Percentiles rank a stretch among this genome's conserved stretches.
phyloP scores from a whole-genome alignment of 164 flowering plant species.

The Chimonanthus praecox region DNA sequence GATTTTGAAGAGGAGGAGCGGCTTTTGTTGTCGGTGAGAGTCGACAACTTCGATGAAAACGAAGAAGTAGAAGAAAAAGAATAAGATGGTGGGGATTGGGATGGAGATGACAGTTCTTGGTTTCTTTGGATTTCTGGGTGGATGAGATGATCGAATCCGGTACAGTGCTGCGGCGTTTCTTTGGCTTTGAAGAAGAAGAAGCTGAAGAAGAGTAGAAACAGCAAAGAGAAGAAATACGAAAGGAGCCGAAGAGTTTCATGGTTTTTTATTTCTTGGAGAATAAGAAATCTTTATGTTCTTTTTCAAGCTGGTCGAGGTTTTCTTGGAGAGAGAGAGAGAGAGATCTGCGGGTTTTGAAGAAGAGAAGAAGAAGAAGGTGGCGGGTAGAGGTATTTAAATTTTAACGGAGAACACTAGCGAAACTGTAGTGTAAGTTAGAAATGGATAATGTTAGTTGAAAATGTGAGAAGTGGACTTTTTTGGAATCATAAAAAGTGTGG shows the following conservation, averaged over 20 bases:
- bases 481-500: not conserved
- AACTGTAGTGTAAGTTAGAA: not conserved
- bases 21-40: not conserved
- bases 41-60: not conserved
- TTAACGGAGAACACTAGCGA: not conserved
- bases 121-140: slow-evolving; percentile 7
- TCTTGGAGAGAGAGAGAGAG: no score
- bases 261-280: not conserved
- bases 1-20: slow-evolving; percentile 46
- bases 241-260: slow-evolving; percentile 41
- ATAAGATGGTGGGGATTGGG: not conserved
- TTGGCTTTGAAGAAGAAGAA: slow-evolving; percentile 25
- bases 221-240: slow-evolving; percentile 49
- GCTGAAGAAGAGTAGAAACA: slow-evolving; percentile 41
- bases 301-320: not conserved
- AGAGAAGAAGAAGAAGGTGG: not conserved
- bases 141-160: slow-evolving; percentile 20
- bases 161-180: slow-evolving; percentile 68
- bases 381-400: not conserved
- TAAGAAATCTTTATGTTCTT: no score
- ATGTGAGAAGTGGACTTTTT: not conserved
- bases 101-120: not conserved
- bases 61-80: no score
- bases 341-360: not conserved
- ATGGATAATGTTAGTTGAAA: not conserved